phyloP scores from a whole-genome alignment of 176 grass and related monocot genomes.

The Bromus sterilis region DNA sequence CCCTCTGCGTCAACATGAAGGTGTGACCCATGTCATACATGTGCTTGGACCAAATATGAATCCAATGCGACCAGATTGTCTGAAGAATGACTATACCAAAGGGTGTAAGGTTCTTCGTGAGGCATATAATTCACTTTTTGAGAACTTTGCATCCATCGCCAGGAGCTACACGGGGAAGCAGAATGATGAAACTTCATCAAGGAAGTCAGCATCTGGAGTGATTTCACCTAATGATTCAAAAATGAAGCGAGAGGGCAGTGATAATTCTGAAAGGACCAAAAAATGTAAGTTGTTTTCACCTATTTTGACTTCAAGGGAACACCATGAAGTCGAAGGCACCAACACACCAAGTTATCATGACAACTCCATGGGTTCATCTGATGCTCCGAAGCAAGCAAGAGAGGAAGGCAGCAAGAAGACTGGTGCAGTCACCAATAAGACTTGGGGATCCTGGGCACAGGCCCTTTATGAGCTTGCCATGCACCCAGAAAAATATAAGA shows the following conservation, averaged over 20 bases:
- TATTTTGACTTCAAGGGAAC: constrained; percentile 2
- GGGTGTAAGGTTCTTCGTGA: constrained; percentile 72
- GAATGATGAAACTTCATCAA: constrained; percentile 6
- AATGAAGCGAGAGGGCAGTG: constrained; percentile 23
- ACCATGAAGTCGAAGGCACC: neutral
- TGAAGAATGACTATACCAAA: constrained; percentile 81
- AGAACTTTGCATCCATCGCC: constrained; percentile 52
- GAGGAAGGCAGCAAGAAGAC: constrained; percentile 27
- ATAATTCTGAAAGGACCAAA: constrained; percentile 50
- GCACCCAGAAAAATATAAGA: constrained; percentile 58
- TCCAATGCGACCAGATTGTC: constrained; percentile 74
- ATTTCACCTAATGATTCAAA: constrained; percentile 32
- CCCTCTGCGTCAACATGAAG: constrained; percentile 61
- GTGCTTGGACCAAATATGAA: constrained; percentile 98
- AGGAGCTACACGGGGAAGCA: constrained; percentile 9
- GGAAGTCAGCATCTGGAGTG: constrained; percentile 2
- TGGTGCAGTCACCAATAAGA: constrained; percentile 24
- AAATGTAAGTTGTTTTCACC: constrained; percentile 42
- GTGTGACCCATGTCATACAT: constrained; percentile 93
- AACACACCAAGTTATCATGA: neutral
- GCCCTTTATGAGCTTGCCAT: constrained; percentile 62
- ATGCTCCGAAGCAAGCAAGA: constrained; percentile 15
- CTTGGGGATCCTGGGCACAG: constrained; percentile 78
- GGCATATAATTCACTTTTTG: constrained; percentile 75
- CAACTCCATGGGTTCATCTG: constrained; percentile 12